Conservation (phyloP, 805 yeast species). For the Cyberlindnera maritima region DNA sequence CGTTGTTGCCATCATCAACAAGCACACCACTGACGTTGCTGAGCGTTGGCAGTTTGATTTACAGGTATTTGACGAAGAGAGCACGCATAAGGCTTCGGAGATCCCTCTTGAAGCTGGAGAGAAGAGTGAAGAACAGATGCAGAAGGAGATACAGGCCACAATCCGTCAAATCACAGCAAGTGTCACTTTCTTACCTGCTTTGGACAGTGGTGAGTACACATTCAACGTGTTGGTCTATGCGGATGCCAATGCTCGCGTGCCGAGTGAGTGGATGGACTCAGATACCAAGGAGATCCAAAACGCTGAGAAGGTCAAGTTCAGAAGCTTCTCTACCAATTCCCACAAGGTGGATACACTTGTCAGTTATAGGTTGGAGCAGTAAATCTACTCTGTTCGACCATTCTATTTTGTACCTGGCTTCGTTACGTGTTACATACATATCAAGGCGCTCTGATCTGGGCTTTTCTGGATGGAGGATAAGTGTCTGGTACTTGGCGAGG, state of each 20-base stretch:
- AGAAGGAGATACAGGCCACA: slow-evolving; percentile 77
- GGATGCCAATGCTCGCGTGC: slow-evolving; percentile 63
- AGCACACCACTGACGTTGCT: slow-evolving; percentile 60
- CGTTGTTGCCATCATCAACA: slow-evolving; percentile 70
- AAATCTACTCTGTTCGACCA: no score
- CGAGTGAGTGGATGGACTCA: slow-evolving; percentile 83
- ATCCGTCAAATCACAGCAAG: slow-evolving; percentile 88
- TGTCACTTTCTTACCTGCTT: slow-evolving; percentile 77
- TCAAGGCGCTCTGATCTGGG: no score
- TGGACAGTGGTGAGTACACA: slow-evolving; percentile 62
- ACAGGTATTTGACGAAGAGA: slow-evolving; percentile 34
- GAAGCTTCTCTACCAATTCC: slow-evolving; percentile 61
- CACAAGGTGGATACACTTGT: slow-evolving; percentile 77
- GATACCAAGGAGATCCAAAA: slow-evolving; percentile 56
- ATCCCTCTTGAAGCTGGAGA: not conserved
- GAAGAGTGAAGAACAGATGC: slow-evolving; percentile 45
- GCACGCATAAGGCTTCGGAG: slow-evolving; percentile 11
- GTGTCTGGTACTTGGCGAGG: no score
- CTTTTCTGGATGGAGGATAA: no score
- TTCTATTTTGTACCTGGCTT: no score
- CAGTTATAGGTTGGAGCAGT: slow-evolving; percentile 32
- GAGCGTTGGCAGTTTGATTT: slow-evolving; percentile 84
- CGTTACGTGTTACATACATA: no score
- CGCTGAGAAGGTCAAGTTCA: slow-evolving; percentile 67
- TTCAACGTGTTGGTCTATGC: slow-evolving; percentile 86